Base-by-base conservation (phyloP, 176 grass and related monocot genomes). In the Aechmea fasciata region DNA sequence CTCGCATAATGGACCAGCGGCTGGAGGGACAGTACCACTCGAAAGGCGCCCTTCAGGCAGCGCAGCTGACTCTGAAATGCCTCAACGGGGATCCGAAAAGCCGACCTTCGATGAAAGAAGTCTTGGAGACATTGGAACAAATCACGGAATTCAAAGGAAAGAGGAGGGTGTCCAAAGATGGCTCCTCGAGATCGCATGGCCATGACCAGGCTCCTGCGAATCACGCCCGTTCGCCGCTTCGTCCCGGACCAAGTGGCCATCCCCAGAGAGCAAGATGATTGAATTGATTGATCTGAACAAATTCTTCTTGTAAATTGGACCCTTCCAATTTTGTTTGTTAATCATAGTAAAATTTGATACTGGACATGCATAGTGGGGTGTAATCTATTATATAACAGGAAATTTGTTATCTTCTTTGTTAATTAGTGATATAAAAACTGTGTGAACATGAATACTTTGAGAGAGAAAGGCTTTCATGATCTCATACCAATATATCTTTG, bases 31-130 rank as follows among this genome's bases (percentile, higher is more conserved):
- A 91, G 47, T 96, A 96, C 81, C 74, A 62, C 65, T 71, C 85
- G 22, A 91, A 76, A n/a, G 92, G 85, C n/a, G 88, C 85, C 10
- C 53, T 83, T 64, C 72, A 67, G 9, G 85, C 85, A 9, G 81
- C 85, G 50, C 92, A 91, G 74, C 81, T 96, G 65, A 89, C 85
- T 1, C 81, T 96, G 48, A 84, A 73, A 63, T 96, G 92, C 69
- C 78, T 96, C 11, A 74, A 77, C 2, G 78, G 77, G 25, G 92
- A 96, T 0, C 92, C 85, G 24, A 96, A 82, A 82, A 78, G 75
- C 55, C 78, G 92, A 2, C 92, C 92, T 3, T 96, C 92, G 12
- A 96, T 96, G 88, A 86, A 91, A 63, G 88, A 96, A 69, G 92
- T 96, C 0, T 80, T 96, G 7, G 85, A 96, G 69, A 71, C 25